These are phyloP conservation scores for Volvox africanus DNA, from an alignment of 139 green algal species.

Conservation along the genomic window DNA sequence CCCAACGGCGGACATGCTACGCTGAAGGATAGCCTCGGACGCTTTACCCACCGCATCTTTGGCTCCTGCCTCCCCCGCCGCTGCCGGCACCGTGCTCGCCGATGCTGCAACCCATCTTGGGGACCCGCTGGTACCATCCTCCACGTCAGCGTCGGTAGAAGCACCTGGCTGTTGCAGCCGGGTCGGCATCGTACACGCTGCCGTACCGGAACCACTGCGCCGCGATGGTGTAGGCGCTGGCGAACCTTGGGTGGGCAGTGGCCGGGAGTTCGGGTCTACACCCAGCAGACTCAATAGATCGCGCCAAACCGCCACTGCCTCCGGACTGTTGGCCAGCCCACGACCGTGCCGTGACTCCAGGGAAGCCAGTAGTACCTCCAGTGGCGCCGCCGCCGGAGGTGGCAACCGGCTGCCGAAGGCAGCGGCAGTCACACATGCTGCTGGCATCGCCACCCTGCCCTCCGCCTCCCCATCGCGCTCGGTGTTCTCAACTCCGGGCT, in stretches of 20 bases:
- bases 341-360: slow-evolving; percentile 14
- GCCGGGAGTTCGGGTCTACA: not conserved
- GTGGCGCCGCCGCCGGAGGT: not conserved
- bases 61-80: not conserved
- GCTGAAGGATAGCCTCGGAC: too few relatives aligned
- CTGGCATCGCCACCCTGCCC: not conserved
- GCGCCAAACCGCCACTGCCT: slow-evolving; percentile 44
- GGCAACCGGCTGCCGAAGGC: not conserved
- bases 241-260: not conserved
- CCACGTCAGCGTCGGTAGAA: not conserved
- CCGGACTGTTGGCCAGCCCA: slow-evolving; percentile 6
- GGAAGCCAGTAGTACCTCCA: slow-evolving; percentile 24
- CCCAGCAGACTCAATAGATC: slow-evolving; percentile 33
- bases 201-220: not conserved
- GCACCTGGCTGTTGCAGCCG: not conserved
- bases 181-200: not conserved
- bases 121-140: not conserved
- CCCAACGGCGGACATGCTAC: too few relatives aligned
- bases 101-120: not conserved
- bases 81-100: not conserved
- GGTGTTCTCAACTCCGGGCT: not conserved
- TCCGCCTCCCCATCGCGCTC: not conserved
- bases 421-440: not conserved
- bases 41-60: too few relatives aligned
- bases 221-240: not conserved